Evolutionary conservation across 352 stramenopile species (phyloP).

Genomic region (Phytopythium litorale): DNA sequence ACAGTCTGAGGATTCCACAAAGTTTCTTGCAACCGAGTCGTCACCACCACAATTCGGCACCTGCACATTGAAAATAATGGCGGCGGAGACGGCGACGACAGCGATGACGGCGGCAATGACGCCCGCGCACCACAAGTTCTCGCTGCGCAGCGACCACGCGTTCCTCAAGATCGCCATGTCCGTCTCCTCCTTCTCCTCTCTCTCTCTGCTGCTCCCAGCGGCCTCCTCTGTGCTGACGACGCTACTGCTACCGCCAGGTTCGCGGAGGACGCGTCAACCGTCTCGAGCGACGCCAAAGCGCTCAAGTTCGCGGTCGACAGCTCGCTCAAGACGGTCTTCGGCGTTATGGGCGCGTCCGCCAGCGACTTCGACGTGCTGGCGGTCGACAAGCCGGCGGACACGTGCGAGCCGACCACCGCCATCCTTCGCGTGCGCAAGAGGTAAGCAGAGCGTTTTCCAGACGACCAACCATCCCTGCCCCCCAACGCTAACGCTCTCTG

Average conservation of each 20-base stretch:
- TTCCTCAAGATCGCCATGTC: slow-evolving; percentile 73
- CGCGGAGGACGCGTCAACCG: slow-evolving; percentile 36
- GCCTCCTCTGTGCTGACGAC: neutral
- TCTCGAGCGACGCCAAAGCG: slow-evolving; percentile 48
- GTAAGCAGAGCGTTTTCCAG: slow-evolving; percentile 6
- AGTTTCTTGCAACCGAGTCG: too few species aligned
- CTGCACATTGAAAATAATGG: too few species aligned
- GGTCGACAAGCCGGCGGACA: slow-evolving; percentile 19
- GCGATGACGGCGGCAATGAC: neutral
- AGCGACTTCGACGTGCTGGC: slow-evolving; percentile 68
- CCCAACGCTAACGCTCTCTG: neutral
- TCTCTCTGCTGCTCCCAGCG: neutral
- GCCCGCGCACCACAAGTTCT: slow-evolving; percentile 69
- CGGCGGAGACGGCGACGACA: slow-evolving; percentile 8
- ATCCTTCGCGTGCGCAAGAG: slow-evolving; percentile 60
- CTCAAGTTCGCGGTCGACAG: slow-evolving; percentile 75
- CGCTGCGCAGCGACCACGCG: slow-evolving; percentile 34
- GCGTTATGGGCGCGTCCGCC: slow-evolving; percentile 50
- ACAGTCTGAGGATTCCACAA: too few species aligned
- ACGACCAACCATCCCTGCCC: too few species aligned
- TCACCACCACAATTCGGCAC: too few species aligned
- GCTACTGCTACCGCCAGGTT: slow-evolving; percentile 23
- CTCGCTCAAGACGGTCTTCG: slow-evolving; percentile 64
- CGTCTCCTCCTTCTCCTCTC: neutral
- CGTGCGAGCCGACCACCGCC: slow-evolving; percentile 43